Evolutionary conservation across 2,329 filamentous ascomycete genomes (phyloP).

Genomic region (Monilinia laxa): DNA sequence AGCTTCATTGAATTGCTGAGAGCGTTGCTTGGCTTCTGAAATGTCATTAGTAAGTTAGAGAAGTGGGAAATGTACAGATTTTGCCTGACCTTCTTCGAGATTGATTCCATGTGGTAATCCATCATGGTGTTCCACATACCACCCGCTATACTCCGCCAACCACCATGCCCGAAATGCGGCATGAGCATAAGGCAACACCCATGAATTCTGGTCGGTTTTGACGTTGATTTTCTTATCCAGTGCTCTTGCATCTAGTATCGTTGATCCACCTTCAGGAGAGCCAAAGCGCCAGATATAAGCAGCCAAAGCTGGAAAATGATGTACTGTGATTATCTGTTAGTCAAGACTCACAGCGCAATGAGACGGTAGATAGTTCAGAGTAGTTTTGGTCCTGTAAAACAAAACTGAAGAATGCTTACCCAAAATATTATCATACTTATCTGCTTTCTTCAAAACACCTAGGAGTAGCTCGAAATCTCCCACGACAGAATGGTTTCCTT

Average conservation of each 20-base stretch:
- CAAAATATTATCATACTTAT: conserved; percentile 70
- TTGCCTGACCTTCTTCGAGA: conserved; percentile 56
- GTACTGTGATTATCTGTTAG: conserved; percentile 51
- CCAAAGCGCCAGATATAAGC: conserved; percentile 76
- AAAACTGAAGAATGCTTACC: conserved; percentile 41
- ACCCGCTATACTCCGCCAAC: conserved; percentile 89
- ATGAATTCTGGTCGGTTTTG: conserved; percentile 64
- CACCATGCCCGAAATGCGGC: conserved; percentile 80
- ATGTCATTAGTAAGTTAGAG: conserved; percentile 20
- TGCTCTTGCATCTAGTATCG: conserved; percentile 66
- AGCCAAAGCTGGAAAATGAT: conserved; percentile 78
- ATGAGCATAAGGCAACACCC: conserved; percentile 73
- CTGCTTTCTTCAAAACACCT: conserved; percentile 63
- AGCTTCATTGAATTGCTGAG: conserved; percentile 71
- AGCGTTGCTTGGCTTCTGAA: conserved; percentile 66
- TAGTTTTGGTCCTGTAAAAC: conserved; percentile 9
- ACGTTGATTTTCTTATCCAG: conserved; percentile 68
- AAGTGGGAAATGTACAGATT: not conserved
- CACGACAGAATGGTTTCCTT: conserved; percentile 66
- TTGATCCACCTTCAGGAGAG: conserved; percentile 69
- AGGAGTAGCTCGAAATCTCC: conserved; percentile 75
- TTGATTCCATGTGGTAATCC: conserved; percentile 59
- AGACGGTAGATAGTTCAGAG: not conserved
- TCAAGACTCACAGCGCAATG: not conserved
- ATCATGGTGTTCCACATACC: conserved; percentile 72